A percentile compares a stretch with the other conserved stretches of the same genome.
phyloP scores from a whole-genome alignment of 345 rosid species.

The Populus davidiana region DNA sequence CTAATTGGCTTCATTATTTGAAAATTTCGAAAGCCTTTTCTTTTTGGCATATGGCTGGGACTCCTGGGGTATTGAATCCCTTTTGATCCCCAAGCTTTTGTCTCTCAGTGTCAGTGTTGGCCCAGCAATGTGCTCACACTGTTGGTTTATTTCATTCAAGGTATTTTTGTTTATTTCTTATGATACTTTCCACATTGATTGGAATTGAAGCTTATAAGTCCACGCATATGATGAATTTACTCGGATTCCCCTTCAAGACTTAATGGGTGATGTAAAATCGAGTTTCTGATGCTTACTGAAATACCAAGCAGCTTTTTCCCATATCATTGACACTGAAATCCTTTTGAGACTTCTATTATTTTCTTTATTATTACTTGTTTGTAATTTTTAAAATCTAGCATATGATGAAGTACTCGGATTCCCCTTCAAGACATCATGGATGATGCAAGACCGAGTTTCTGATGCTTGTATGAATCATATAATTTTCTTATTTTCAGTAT shows the following conservation, averaged over 20 bases:
- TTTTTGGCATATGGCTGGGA: no score
- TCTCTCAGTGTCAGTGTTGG: no score
- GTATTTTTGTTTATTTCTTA: background rate
- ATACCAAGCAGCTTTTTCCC: background rate
- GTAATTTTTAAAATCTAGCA: constrained; percentile 16
- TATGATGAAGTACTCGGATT: constrained; percentile 62
- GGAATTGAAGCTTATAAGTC: background rate
- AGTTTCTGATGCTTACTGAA: constrained; percentile 49
- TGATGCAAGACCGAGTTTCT: constrained; percentile 64
- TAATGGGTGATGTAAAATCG: constrained; percentile 52
- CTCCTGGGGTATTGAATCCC: no score
- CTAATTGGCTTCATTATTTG: background rate
- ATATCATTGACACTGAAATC: background rate
- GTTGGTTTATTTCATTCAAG: background rate
- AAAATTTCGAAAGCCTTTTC: background rate
- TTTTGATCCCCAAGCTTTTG: no score
- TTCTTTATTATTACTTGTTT: background rate
- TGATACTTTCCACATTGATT: background rate
- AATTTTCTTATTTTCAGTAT: background rate
- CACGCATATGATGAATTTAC: constrained; percentile 44
- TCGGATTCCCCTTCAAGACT: constrained; percentile 64
- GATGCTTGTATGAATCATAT: constrained; percentile 26
- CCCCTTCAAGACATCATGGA: constrained; percentile 62
- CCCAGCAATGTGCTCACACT: background rate
- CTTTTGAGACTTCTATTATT: background rate